Percentiles rank a stretch among this genome's conserved stretches.
phyloP scores from a whole-genome alignment of 768 basidiomycete species.

The Calocybe indica region DNA sequence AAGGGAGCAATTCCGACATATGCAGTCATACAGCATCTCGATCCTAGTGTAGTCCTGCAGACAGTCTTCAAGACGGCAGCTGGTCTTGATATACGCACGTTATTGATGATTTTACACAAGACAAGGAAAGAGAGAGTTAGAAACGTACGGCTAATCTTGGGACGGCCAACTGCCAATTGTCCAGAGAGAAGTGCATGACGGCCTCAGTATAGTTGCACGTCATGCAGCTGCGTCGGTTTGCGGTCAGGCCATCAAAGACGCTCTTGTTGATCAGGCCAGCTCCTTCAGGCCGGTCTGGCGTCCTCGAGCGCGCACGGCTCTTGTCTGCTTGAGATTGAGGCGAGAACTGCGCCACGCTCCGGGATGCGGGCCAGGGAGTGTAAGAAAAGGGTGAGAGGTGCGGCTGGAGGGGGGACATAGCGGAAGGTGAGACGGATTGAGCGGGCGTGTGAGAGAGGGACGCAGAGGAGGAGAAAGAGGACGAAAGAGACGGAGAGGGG shows the following conservation, averaged over 20 bases:
- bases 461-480: slow-evolving; percentile 5
- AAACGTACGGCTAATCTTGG: slow-evolving; percentile 55
- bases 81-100: slow-evolving; percentile 32
- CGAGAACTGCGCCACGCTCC: too few species aligned
- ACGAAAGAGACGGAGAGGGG: too few species aligned
- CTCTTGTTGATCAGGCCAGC: slow-evolving; percentile 40
- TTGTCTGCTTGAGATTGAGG: too few species aligned
- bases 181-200: slow-evolving; percentile 86
- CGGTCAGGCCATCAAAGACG: slow-evolving; percentile 87
- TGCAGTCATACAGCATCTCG: slow-evolving; percentile 85
- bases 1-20: slow-evolving; percentile 89
- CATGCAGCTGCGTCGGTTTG: slow-evolving; percentile 83
- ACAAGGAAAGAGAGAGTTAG: slow-evolving; percentile 1
- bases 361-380: too few species aligned
- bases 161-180: slow-evolving; percentile 77
- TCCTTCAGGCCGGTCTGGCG: too few species aligned
- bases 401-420: too few species aligned
- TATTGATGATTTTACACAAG: not conserved
- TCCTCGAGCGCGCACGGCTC: too few species aligned
- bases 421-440: too few species aligned
- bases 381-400: too few species aligned
- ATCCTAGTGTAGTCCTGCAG: slow-evolving; percentile 85
- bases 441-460: slow-evolving; percentile 17
- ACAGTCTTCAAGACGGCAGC: slow-evolving; percentile 74
- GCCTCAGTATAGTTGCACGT: slow-evolving; percentile 92